phyloP scores from a whole-genome alignment of 2,329 filamentous ascomycete species.

The Colletotrichum brevisporum region DNA sequence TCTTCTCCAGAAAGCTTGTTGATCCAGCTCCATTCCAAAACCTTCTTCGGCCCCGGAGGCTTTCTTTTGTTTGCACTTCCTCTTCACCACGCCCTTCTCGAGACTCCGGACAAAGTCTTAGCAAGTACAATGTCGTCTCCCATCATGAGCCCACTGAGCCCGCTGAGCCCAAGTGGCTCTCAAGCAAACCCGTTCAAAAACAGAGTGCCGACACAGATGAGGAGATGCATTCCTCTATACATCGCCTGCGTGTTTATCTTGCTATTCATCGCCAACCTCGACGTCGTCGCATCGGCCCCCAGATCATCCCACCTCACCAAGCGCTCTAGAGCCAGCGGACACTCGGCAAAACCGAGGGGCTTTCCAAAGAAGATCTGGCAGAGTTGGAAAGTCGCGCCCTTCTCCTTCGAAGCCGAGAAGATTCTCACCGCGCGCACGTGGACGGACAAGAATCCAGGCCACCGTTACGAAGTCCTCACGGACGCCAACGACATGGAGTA shows the following conservation, averaged over 20 bases:
- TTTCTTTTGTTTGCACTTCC: no score
- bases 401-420: slow-evolving; percentile 76
- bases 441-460: slow-evolving; percentile 75
- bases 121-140: slow-evolving; percentile 27
- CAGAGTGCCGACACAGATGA: slow-evolving; percentile 62
- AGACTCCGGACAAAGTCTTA: slow-evolving; percentile 3
- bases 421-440: slow-evolving; percentile 73
- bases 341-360: slow-evolving; percentile 42
- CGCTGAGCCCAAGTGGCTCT: slow-evolving; percentile 28
- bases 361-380: slow-evolving; percentile 83
- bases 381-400: slow-evolving; percentile 79
- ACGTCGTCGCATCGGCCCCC: slow-evolving; percentile 52
- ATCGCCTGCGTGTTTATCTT: slow-evolving; percentile 59
- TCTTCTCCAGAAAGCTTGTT: background rate
- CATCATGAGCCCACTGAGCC: slow-evolving; percentile 32
- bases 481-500: slow-evolving; percentile 78
- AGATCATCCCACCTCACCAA: slow-evolving; percentile 43
- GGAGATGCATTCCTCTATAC: slow-evolving; percentile 62
- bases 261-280: slow-evolving; percentile 62
- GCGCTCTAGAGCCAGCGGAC: slow-evolving; percentile 15
- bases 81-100: background rate
- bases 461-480: slow-evolving; percentile 78
- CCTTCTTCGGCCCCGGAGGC: slow-evolving; percentile 10
- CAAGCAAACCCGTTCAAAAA: slow-evolving; percentile 46
- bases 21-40: slow-evolving; percentile 15